Evolutionary conservation across 371 early-diverging fungal genomes (phyloP).

Genomic region (Mycotypha africana): DNA sequence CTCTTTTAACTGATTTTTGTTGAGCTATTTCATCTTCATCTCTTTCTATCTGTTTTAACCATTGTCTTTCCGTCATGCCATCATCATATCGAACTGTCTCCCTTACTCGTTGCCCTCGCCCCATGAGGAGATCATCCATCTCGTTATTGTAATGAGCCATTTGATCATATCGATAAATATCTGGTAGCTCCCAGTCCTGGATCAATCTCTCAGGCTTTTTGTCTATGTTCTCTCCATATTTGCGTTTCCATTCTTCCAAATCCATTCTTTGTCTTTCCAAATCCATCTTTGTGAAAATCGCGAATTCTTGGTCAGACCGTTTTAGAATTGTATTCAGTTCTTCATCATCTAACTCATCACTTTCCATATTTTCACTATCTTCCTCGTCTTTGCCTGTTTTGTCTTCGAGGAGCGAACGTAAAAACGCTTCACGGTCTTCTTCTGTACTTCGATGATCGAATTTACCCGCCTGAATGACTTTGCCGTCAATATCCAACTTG

Average conservation of each 20-base stretch:
- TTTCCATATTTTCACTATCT: conserved; percentile 61
- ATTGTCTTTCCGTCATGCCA: conserved; percentile 93
- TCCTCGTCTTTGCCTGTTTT: conserved; percentile 50
- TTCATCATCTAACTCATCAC: conserved; percentile 63
- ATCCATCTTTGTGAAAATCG: conserved; percentile 39
- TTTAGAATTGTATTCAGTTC: conserved; percentile 55
- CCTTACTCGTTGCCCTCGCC: conserved; percentile 69
- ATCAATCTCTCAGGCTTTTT: conserved; percentile 73
- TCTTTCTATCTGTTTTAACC: conserved; percentile 39
- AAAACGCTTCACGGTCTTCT: conserved; percentile 87
- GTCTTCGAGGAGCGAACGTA: conserved; percentile 81
- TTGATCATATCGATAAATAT: conserved; percentile 63
- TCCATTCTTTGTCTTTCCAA: conserved; percentile 39
- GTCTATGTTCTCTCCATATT: conserved; percentile 36
- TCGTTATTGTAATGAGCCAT: conserved; percentile 20
- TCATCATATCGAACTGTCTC: conserved; percentile 84
- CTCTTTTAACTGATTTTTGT: conserved; percentile 6
- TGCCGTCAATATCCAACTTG: conserved; percentile 96
- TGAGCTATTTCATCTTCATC: conserved; percentile 1
- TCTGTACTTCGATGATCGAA: conserved; percentile 95
- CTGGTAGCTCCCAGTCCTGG: conserved; percentile 84
- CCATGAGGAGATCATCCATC: conserved; percentile 40
- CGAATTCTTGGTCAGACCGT: conserved; percentile 44
- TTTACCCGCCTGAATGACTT: conserved; percentile 98
- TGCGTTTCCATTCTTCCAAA: conserved; percentile 32